A percentile compares a stretch with the other conserved stretches of the same genome.
These are phyloP conservation scores for Conidiobolus coronatus DNA, from an alignment of 371 early-diverging fungal species.

Conservation along the genomic window DNA sequence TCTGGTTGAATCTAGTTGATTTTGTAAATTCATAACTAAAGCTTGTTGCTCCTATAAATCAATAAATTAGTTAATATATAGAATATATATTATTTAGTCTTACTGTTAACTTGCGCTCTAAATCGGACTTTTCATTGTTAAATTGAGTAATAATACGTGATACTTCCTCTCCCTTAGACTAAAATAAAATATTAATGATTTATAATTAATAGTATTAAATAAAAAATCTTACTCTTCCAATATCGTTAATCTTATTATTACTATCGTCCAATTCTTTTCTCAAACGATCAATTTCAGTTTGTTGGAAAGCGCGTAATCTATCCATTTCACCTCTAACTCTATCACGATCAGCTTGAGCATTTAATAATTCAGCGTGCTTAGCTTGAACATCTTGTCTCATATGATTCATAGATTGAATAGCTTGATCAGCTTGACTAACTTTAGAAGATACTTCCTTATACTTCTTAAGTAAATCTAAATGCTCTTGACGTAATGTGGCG, in stretches of 20 bases:
- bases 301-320: slow-evolving; percentile 31
- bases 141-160: slow-evolving; percentile 41
- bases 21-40: slow-evolving; percentile 6
- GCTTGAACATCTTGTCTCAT: slow-evolving; percentile 53
- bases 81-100: not conserved
- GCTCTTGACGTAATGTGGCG: slow-evolving; percentile 85
- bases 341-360: slow-evolving; percentile 64
- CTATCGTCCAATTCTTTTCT: slow-evolving; percentile 54
- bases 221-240: slow-evolving; percentile 16
- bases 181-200: no score
- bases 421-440: slow-evolving; percentile 56
- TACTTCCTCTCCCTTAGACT: slow-evolving; percentile 58
- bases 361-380: slow-evolving; percentile 59
- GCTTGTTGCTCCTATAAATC: slow-evolving; percentile 9
- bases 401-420: slow-evolving; percentile 42
- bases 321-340: slow-evolving; percentile 46
- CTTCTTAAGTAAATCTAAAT: slow-evolving; percentile 74
- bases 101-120: slow-evolving; percentile 20
- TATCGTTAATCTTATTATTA: slow-evolving; percentile 46
- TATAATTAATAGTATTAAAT: not conserved
- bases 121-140: slow-evolving; percentile 54
- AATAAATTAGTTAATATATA: slow-evolving; percentile 4
- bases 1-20: not conserved
- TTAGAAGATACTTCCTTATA: slow-evolving; percentile 59
- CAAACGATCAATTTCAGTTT: slow-evolving; percentile 54